phyloP scores from a whole-genome alignment of 352 stramenopile species.

The Phytophthora fragariae region DNA sequence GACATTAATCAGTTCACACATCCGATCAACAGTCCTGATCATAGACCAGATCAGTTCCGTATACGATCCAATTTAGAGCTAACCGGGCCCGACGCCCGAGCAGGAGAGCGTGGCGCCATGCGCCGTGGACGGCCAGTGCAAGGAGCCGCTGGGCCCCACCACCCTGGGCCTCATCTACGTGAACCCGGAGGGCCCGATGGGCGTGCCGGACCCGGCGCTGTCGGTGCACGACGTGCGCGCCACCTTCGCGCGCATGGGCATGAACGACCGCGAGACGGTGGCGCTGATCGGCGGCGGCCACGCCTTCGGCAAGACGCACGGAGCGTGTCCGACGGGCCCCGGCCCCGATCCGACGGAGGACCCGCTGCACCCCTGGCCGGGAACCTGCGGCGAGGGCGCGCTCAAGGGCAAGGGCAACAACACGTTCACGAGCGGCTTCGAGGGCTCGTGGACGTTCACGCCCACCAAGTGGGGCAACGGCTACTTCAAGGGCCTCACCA shows the following conservation, averaged over 20 bases:
- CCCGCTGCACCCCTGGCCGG: constrained; percentile 60
- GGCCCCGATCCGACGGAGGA: constrained; percentile 44
- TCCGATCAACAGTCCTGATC: no score
- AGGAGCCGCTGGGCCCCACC: constrained; percentile 55
- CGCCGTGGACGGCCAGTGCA: constrained; percentile 50
- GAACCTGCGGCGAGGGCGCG: constrained; percentile 45
- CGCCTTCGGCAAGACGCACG: constrained; percentile 92
- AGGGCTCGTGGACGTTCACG: constrained; percentile 84
- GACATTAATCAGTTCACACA: no score
- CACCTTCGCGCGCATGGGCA: constrained; percentile 93
- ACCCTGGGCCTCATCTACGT: constrained; percentile 76
- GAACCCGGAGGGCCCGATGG: constrained; percentile 57
- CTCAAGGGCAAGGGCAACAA: constrained; percentile 58
- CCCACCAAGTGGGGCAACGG: constrained; percentile 93
- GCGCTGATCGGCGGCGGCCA: constrained; percentile 91
- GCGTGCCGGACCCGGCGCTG: constrained; percentile 82
- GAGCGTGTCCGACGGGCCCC: constrained; percentile 48
- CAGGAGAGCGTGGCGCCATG: constrained; percentile 50
- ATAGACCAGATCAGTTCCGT: no score
- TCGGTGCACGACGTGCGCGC: constrained; percentile 93
- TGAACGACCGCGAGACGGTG: constrained; percentile 94
- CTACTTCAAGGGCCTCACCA: constrained; percentile 89
- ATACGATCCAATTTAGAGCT: no score
- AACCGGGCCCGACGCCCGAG: constrained; percentile 47
- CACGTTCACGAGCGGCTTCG: constrained; percentile 76